Conservation (phyloP, 495 filamentous ascomycete genomes). For the Pyrenula aspistea region DNA sequence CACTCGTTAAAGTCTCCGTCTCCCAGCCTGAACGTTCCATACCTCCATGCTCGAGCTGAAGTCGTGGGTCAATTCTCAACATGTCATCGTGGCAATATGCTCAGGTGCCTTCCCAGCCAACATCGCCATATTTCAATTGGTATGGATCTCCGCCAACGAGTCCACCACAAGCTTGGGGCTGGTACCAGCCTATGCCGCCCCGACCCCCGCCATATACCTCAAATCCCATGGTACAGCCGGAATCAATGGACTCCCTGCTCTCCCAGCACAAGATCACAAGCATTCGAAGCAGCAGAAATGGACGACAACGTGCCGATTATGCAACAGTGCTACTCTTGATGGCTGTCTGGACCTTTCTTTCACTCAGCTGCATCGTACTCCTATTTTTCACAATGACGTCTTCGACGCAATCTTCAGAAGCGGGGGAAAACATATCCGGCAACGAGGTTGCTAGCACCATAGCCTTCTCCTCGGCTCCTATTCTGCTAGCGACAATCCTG, state of each 20-base stretch:
- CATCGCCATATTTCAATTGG: neutral
- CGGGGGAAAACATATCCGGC: neutral
- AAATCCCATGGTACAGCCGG: neutral
- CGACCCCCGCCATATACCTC: neutral
- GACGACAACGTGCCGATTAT: neutral
- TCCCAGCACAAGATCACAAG: neutral
- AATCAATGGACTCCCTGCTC: neutral
- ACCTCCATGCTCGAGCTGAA: too few species aligned
- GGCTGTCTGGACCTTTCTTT: neutral
- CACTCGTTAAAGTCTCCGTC: too few species aligned
- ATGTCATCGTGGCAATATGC: neutral
- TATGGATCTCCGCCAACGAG: neutral
- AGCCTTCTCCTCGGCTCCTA: neutral
- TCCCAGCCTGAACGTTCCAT: too few species aligned
- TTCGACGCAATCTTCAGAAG: neutral
- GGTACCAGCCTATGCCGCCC: neutral
- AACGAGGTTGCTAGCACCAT: neutral
- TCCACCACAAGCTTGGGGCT: neutral
- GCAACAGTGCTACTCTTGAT: neutral
- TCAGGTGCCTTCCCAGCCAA: neutral
- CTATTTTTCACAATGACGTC: neutral
- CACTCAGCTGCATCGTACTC: neutral
- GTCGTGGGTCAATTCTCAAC: too few species aligned
- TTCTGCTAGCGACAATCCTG: neutral
- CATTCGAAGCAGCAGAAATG: neutral